Conservation (phyloP, 73 alveolate genomes). For the Stentor roeselii region DNA sequence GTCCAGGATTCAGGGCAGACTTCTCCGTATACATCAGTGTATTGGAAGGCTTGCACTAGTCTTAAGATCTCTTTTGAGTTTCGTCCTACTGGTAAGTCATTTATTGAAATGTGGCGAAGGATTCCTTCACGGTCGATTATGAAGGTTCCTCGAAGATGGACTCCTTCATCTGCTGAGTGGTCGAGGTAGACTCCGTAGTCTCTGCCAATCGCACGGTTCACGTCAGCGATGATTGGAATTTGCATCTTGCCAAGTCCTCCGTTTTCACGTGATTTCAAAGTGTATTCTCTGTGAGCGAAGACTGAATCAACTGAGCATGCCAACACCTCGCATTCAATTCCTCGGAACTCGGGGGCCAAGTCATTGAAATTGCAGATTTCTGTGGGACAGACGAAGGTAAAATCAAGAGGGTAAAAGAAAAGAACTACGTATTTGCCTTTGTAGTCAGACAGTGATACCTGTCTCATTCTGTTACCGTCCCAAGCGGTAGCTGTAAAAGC, state of each 20-base stretch:
- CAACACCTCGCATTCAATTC: slow-evolving; percentile 77
- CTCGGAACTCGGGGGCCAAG: slow-evolving; percentile 83
- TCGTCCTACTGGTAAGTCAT: slow-evolving; percentile 99
- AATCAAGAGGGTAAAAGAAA: slow-evolving; percentile 99
- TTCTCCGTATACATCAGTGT: slow-evolving; percentile 95
- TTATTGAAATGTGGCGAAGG: slow-evolving; percentile 85
- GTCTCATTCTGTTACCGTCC: slow-evolving; percentile 73
- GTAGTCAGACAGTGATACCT: slow-evolving; percentile 81
- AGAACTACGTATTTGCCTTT: slow-evolving; percentile 95
- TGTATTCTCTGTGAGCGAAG: slow-evolving; percentile 88
- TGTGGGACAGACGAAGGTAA: slow-evolving; percentile 99
- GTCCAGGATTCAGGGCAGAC: slow-evolving; percentile 98
- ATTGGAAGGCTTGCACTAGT: slow-evolving; percentile 95
- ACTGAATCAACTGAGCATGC: slow-evolving; percentile 95
- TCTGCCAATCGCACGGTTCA: slow-evolving; percentile 78
- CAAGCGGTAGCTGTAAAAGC: slow-evolving; percentile 79
- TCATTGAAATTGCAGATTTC: slow-evolving; percentile 91
- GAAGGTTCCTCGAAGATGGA: slow-evolving; percentile 93
- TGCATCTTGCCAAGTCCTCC: slow-evolving; percentile 97
- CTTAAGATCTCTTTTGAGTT: slow-evolving; percentile 93
- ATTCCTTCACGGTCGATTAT: slow-evolving; percentile 94
- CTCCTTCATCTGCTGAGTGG: slow-evolving; percentile 79
- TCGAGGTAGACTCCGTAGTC: slow-evolving; percentile 82
- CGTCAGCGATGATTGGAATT: slow-evolving; percentile 94
- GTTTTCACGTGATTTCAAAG: slow-evolving; percentile 86